A percentile compares a stretch with the other conserved stretches of the same genome.
These are phyloP conservation scores for Cryptococcus sp. DNA, from an alignment of 1,284 basidiomycete genomes.

Conservation along the genomic window DNA sequence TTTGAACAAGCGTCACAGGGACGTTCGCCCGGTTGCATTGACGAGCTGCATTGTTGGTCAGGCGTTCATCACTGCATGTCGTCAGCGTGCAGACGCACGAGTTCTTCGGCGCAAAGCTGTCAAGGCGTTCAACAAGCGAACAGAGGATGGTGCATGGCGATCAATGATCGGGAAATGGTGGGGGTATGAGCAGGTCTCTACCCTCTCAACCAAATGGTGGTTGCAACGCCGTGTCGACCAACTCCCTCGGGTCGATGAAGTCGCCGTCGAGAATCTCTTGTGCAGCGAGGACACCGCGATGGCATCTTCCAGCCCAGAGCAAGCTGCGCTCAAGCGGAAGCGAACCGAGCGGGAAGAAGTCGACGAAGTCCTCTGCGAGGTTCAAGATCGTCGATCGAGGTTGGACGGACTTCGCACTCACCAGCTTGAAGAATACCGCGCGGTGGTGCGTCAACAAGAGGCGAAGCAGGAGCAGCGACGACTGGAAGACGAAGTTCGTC, in stretches of 20 bases:
- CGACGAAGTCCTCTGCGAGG: constrained; percentile 8
- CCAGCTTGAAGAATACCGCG: constrained; percentile 3
- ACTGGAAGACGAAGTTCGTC: constrained; percentile 5
- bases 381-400: constrained; percentile 12
- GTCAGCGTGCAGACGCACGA: constrained; percentile 1
- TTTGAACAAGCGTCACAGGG: constrained; percentile 1
- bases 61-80: constrained; percentile 5
- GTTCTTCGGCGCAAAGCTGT: constrained; percentile 3
- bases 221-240: constrained; percentile 1
- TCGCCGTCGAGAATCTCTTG: constrained; percentile 14
- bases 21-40: not conserved
- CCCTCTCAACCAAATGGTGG: constrained; percentile 11
- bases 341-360: constrained; percentile 1
- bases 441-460: not conserved
- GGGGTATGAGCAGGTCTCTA: constrained; percentile 7
- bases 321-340: not conserved
- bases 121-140: constrained; percentile 10
- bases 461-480: constrained; percentile 2
- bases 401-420: constrained; percentile 8
- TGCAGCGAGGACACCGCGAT: not conserved
- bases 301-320: too few species aligned
- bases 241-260: constrained; percentile 5
- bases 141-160: constrained; percentile 11
- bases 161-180: constrained; percentile 15
- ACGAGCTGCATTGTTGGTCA: constrained; percentile 6